Base-by-base conservation (phyloP, 805 yeast species). In the Wickerhamomyces canadensis region DNA sequence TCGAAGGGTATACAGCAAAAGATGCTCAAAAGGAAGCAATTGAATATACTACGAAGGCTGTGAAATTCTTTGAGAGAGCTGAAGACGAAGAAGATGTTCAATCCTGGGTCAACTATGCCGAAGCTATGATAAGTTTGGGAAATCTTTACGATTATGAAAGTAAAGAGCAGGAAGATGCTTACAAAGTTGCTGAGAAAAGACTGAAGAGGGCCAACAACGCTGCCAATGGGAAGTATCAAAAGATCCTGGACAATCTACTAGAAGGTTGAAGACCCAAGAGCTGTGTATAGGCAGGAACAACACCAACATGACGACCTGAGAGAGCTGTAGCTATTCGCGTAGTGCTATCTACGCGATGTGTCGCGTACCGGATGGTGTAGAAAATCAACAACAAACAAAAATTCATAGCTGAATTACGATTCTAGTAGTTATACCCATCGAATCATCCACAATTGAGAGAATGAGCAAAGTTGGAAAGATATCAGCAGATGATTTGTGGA, bases 401-500 rank as follows among this genome's bases (percentile, higher is more conserved):
- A 21, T 21, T n/a, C n/a, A n/a, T n/a, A n/a, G n/a, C n/a, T n/a
- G n/a, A n/a, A n/a, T n/a, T n/a, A n/a, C n/a, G n/a, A n/a, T n/a
- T n/a, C n/a, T n/a, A n/a, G n/a, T n/a, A n/a, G n/a, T n/a, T n/a
- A n/a, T n/a, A n/a, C n/a, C n/a, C n/a, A n/a, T n/a, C n/a, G n/a
- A n/a, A n/a, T n/a, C n/a, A n/a, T n/a, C n/a, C n/a, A n/a, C n/a
- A n/a, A n/a, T n/a, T n/a, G n/a, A n/a, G 15, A 40, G 26, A 7
- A 60, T 61, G 65, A 60, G 72, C 26, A 70, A 66, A 43, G 53
- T 70, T 17, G 55, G 62, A 26, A 67, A 66, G 43, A 61, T 67
- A 14, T 65, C 76, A 15, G 91, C 94, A 23, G 98, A 91, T 41
- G 97, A 89, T 40, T 77, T 88, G 33, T 91, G 97, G 96, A 87